Base-by-base conservation (phyloP, 1,139 yeast genomes). In the Pneumocystis jirovecii region DNA sequence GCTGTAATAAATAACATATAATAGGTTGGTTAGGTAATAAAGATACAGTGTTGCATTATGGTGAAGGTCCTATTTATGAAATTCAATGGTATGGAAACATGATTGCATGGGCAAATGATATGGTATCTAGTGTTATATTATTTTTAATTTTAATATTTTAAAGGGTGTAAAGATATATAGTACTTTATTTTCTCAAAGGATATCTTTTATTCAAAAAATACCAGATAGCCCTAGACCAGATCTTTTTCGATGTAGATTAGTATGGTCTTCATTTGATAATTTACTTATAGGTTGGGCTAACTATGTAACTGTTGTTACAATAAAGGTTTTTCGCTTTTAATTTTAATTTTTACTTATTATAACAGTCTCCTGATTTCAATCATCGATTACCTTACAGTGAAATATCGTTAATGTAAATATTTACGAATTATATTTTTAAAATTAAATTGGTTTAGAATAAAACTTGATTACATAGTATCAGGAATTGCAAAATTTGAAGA, bases 201-300 rank as follows among this genome's bases (percentile, higher is more conserved):
- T 70, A 8, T 68, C 71, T 10, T 44, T 66, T 25, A 80, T 88
- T 19, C 80, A 81, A 1, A 79, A 84, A 60, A 91, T 95, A 0
- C 73, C 75, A 15, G 82, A 80, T 61, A 79, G 85, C 0, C 87
- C 86, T 1, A 78, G 95, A 44, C 85, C 95, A 8, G 97, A 89
- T 70, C 74, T 91, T 61, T 89, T 87, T 72, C 86, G 95, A 84
- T 97, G 97, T 0, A 80, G 89, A 63, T 80, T 88, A 2, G 83
- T 83, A 65, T 80, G 82, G 65, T 84, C 87, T 0, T 96, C 87
- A 69, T 77, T 81, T 0, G 87, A 87, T 72, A 75, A 90, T 64
- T 77, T 90, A 5, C 76, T 88, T 2, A 80, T 93, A 56, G 96
- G 91, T 0, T 93, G 98, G 98, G 89, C 84, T 2, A 81, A 83